Evolutionary conservation across 2,329 filamentous ascomycete species (phyloP).

Genomic region (Pleurostoma richardsiae): DNA sequence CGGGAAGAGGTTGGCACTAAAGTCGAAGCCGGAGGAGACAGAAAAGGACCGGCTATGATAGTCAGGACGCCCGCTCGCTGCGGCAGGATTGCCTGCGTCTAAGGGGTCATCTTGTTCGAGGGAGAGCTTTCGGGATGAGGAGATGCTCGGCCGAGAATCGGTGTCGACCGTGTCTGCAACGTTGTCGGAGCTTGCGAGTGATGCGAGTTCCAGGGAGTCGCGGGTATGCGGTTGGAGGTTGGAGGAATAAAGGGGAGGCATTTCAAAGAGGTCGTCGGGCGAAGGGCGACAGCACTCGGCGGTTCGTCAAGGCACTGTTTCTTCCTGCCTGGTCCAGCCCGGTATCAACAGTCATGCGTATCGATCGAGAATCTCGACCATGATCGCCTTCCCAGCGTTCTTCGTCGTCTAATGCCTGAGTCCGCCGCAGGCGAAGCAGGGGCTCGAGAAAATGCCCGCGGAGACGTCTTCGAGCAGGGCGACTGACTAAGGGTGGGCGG

Average conservation of each 20-base stretch:
- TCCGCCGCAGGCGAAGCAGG: too few species aligned
- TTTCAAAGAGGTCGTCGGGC: slow-evolving; percentile 13
- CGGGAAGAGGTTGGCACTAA: slow-evolving; percentile 87
- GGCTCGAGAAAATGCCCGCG: too few species aligned
- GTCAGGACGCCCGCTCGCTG: slow-evolving; percentile 31
- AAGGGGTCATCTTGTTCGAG: slow-evolving; percentile 83
- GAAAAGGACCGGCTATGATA: slow-evolving; percentile 69
- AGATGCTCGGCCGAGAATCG: slow-evolving; percentile 76
- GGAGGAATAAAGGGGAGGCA: slow-evolving; percentile 36
- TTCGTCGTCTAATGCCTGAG: too few species aligned
- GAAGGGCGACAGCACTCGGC: background rate
- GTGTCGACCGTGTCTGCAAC: slow-evolving; percentile 58
- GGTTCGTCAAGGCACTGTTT: too few species aligned
- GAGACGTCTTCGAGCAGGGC: too few species aligned
- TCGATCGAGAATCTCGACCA: background rate
- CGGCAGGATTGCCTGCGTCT: slow-evolving; percentile 52
- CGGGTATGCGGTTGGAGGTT: slow-evolving; percentile 50
- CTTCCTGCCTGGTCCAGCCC: background rate
- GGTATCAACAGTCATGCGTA: slow-evolving; percentile 2
- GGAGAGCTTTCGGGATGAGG: slow-evolving; percentile 88
- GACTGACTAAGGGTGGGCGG: too few species aligned
- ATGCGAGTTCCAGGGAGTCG: slow-evolving; percentile 95
- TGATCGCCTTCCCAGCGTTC: too few species aligned
- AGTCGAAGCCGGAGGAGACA: slow-evolving; percentile 90
- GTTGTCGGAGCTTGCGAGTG: slow-evolving; percentile 79